phyloP scores from a whole-genome alignment of 768 basidiomycete genomes.

The Suillus bovinus region DNA sequence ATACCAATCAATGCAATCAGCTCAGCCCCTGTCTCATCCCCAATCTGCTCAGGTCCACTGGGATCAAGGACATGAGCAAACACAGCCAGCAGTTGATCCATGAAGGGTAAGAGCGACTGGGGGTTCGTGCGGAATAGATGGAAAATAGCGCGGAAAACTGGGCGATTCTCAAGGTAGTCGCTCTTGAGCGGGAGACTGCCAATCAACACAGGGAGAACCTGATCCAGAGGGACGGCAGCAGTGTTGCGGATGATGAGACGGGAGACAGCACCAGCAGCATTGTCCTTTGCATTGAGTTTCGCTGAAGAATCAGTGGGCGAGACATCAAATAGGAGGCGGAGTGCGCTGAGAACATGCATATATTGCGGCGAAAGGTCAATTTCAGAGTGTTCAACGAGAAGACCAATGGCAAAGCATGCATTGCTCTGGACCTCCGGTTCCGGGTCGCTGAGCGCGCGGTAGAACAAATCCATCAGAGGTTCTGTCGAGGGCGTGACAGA shows the following conservation, averaged over 20 bases:
- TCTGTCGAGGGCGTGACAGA: constrained; percentile 85
- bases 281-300: constrained; percentile 86
- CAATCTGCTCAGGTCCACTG: constrained; percentile 69
- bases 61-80: constrained; percentile 86
- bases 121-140: constrained; percentile 80
- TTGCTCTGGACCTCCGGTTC: constrained; percentile 97
- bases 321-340: constrained; percentile 80
- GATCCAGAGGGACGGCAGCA: constrained; percentile 80
- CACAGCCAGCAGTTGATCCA: constrained; percentile 77
- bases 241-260: constrained; percentile 84
- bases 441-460: constrained; percentile 74
- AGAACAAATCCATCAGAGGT: constrained; percentile 81
- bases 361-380: constrained; percentile 83
- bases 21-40: constrained; percentile 74
- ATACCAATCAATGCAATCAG: constrained; percentile 72
- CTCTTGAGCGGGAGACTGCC: constrained; percentile 82
- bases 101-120: constrained; percentile 64
- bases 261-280: constrained; percentile 92
- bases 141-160: constrained; percentile 89
- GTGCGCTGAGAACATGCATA: constrained; percentile 69
- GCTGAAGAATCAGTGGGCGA: constrained; percentile 61
- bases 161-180: constrained; percentile 87
- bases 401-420: constrained; percentile 91
- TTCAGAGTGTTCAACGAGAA: constrained; percentile 85
- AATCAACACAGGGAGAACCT: constrained; percentile 86